Evolutionary conservation across 495 filamentous ascomycete species (phyloP).

Genomic region (Neurospora intermedia): DNA sequence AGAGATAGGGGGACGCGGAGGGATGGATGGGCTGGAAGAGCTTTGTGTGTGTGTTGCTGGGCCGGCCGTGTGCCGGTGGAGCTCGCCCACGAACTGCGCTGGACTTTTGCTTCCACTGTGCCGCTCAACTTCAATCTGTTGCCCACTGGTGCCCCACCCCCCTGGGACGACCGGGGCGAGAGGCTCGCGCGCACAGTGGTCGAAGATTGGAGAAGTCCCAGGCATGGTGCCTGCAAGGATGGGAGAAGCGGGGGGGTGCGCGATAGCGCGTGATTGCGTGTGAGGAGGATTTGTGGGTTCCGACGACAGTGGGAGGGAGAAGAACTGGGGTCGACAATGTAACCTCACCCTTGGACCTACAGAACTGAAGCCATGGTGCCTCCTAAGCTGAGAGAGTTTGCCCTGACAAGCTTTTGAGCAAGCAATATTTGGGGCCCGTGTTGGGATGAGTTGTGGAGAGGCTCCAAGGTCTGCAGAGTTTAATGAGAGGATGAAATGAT

Average conservation of each 20-base stretch:
- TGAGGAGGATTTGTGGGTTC: constrained; percentile 22
- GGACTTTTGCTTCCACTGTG: constrained; percentile 8
- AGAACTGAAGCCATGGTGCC: neutral
- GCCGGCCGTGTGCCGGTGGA: constrained; percentile 2
- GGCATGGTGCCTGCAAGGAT: constrained; percentile 16
- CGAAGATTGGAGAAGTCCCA: constrained; percentile 11
- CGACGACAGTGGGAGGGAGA: constrained; percentile 1
- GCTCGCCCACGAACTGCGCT: constrained; percentile 2
- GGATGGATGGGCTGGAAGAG: neutral
- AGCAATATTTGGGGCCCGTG: neutral
- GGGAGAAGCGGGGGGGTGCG: constrained; percentile 24
- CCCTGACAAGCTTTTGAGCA: neutral
- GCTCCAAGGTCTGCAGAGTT: neutral
- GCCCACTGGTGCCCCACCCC: constrained; percentile 1
- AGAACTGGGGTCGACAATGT: neutral
- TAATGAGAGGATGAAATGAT: neutral
- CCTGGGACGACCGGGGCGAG: constrained; percentile 16
- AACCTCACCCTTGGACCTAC: neutral
- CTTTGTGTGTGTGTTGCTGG: neutral
- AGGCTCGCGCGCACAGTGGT: constrained; percentile 7
- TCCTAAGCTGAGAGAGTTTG: neutral
- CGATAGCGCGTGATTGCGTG: constrained; percentile 29
- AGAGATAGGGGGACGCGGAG: neutral
- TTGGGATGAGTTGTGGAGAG: neutral
- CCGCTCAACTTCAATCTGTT: neutral